Percentiles rank a stretch among this genome's conserved stretches.
Evolutionary conservation across 192 early-diverging fungal genomes (phyloP).

Genomic region (Coemansia sp.): DNA sequence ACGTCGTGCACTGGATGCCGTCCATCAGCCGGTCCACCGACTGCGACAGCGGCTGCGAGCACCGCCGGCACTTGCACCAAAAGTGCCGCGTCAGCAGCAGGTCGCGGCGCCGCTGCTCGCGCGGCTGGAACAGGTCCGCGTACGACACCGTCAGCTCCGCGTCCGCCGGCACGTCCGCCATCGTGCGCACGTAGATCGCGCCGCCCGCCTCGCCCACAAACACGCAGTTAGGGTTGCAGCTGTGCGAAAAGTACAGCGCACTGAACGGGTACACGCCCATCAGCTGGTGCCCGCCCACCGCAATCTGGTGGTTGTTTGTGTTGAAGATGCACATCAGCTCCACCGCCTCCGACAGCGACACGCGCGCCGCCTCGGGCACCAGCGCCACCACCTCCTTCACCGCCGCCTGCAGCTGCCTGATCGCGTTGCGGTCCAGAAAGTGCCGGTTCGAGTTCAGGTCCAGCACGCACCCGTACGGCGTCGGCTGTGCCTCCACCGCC

Average conservation of each 20-base stretch:
- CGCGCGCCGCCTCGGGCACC: constrained; percentile 30
- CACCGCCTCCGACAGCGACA: constrained; percentile 51
- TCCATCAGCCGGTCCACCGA: constrained; percentile 71
- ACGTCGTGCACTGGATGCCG: constrained; percentile 62
- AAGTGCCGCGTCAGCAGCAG: constrained; percentile 66
- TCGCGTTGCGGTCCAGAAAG: constrained; percentile 37
- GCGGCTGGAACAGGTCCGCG: constrained; percentile 67
- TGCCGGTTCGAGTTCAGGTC: constrained; percentile 53
- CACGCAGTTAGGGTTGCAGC: constrained; percentile 71
- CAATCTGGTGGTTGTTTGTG: constrained; percentile 60
- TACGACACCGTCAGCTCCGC: constrained; percentile 65
- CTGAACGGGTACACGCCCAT: constrained; percentile 70
- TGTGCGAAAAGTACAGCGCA: constrained; percentile 73
- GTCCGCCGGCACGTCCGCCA: constrained; percentile 55
- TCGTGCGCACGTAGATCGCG: constrained; percentile 59
- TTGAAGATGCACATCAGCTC: constrained; percentile 62
- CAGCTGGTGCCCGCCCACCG: constrained; percentile 57
- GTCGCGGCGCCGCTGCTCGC: constrained; percentile 68
- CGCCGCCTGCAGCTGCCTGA: constrained; percentile 37
- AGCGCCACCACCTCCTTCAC: constrained; percentile 45
- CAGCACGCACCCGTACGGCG: constrained; percentile 21
- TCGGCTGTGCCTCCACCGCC: constrained; percentile 15
- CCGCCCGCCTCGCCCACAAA: constrained; percentile 59
- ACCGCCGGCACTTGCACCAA: constrained; percentile 76
- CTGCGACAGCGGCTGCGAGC: constrained; percentile 59